These are phyloP conservation scores for Apiotrichum siamense DNA, from an alignment of 1,284 basidiomycete species.

Conservation along the genomic window DNA sequence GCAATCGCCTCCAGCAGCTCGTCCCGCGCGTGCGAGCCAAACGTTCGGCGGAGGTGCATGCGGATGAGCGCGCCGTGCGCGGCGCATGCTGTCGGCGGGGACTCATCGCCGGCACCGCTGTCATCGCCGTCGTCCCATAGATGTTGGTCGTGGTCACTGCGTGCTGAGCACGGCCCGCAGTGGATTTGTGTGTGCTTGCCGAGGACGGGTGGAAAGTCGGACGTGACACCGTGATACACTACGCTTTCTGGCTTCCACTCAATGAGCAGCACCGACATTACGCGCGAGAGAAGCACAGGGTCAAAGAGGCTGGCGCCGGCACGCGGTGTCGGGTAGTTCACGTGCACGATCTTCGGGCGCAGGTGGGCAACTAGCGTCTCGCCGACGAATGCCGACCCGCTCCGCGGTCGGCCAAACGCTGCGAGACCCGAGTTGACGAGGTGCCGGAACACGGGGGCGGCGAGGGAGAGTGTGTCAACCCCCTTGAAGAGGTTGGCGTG, in stretches of 20 bases:
- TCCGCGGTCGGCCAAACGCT: constrained; percentile 12
- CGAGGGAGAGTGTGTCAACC: constrained; percentile 8
- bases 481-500: not conserved
- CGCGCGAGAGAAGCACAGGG: constrained; percentile 15
- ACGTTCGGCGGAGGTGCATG: constrained; percentile 12
- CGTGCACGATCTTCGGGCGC: constrained; percentile 3
- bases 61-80: constrained; percentile 10
- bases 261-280: constrained; percentile 10
- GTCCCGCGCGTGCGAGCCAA: constrained; percentile 4
- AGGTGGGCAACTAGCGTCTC: constrained; percentile 16
- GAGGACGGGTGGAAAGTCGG: constrained; percentile 12
- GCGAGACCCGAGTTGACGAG: constrained; percentile 16
- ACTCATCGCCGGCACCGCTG: not conserved
- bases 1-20: constrained; percentile 15
- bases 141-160: not conserved
- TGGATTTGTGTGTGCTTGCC: constrained; percentile 7
- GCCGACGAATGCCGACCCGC: constrained; percentile 12
- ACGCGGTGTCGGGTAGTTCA: constrained; percentile 8
- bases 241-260: constrained; percentile 13
- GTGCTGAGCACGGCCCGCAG: constrained; percentile 6
- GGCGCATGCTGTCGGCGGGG: not conserved
- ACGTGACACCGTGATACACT: constrained; percentile 9
- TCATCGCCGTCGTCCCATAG: not conserved
- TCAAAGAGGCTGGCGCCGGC: constrained; percentile 7
- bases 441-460: constrained; percentile 12